These are phyloP conservation scores for Sporothrix pseudoabietina DNA, from an alignment of 2,329 filamentous ascomycete species.

Conservation along the genomic window DNA sequence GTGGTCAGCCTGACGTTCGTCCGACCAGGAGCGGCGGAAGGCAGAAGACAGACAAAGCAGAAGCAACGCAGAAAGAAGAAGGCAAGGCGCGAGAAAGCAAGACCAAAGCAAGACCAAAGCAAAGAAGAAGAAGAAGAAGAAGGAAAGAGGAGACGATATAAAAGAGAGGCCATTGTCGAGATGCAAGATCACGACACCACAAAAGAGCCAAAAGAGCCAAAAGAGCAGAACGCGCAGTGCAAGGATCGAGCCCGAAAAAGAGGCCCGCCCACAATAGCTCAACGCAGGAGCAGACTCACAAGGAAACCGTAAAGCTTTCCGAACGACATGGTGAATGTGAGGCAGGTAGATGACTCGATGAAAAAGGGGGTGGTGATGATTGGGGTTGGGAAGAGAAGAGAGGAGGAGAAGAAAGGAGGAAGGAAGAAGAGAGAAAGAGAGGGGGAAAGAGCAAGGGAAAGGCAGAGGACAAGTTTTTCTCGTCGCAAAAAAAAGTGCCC, in stretches of 20 bases:
- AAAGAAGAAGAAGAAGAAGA: conserved; percentile 16
- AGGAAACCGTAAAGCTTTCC: conserved; percentile 92
- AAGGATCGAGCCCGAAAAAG: conserved; percentile 19
- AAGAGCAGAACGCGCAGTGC: conserved; percentile 21
- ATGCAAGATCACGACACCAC: not conserved
- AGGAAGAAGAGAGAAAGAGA: conserved; percentile 1
- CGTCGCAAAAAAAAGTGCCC: conserved; percentile 31
- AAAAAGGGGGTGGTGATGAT: conserved; percentile 36
- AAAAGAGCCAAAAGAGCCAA: not conserved
- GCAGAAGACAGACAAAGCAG: conserved; percentile 32
- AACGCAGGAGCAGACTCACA: conserved; percentile 54
- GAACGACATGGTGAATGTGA: conserved; percentile 77
- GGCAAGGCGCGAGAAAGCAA: conserved; percentile 10
- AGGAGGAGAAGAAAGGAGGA: conserved; percentile 27
- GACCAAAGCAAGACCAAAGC: not conserved
- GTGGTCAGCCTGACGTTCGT: conserved; percentile 34
- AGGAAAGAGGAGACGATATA: conserved; percentile 3
- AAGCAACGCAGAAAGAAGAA: conserved; percentile 21
- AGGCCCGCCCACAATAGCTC: conserved; percentile 21
- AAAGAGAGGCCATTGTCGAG: not conserved
- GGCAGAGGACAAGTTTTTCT: conserved; percentile 34
- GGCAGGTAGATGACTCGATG: conserved; percentile 35
- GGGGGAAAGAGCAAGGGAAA: not conserved
- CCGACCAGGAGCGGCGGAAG: not conserved
- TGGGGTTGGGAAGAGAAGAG: conserved; percentile 35